These are phyloP conservation scores for Kwoniella botswanensis DNA, from an alignment of 768 basidiomycete species.

Conservation along the genomic window DNA sequence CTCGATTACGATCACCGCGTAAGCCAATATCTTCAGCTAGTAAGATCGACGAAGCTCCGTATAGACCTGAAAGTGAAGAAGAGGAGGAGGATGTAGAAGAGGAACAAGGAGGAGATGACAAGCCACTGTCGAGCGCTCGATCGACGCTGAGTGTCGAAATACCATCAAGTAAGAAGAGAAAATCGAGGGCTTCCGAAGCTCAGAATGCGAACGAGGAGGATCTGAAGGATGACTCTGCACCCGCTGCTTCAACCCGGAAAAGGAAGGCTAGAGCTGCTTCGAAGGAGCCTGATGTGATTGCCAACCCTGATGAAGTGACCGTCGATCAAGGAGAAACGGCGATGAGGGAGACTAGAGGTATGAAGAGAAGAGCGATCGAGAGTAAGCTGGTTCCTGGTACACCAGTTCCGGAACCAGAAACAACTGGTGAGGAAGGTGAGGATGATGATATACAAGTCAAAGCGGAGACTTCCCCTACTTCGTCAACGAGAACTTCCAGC, in stretches of 20 bases:
- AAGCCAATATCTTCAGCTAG: conserved; percentile 6
- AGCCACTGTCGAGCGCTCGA: conserved; percentile 1
- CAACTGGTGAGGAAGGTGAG: conserved; percentile 67
- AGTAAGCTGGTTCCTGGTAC: conserved; percentile 17
- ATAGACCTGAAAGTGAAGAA: conserved; percentile 18
- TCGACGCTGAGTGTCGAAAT: conserved; percentile 20
- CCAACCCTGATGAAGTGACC: neutral
- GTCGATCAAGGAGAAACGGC: neutral
- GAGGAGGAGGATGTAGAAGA: conserved; percentile 19
- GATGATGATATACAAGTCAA: conserved; percentile 70
- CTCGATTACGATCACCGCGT: conserved; percentile 1
- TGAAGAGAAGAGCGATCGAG: conserved; percentile 32
- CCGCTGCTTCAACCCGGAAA: conserved; percentile 5
- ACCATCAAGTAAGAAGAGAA: conserved; percentile 17
- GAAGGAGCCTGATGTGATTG: neutral
- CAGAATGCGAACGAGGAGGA: neutral
- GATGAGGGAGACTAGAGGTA: conserved; percentile 25
- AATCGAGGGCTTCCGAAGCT: conserved; percentile 10
- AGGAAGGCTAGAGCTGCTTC: neutral
- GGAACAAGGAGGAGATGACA: neutral
- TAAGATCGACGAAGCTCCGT: conserved; percentile 23
- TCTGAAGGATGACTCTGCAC: neutral
- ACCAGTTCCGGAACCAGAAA: conserved; percentile 9
- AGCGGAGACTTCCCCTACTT: conserved; percentile 59
- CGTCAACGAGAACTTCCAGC: neutral